Conservation (phyloP, 352 stramenopile species). For the Globisporangium uncinulatum region DNA sequence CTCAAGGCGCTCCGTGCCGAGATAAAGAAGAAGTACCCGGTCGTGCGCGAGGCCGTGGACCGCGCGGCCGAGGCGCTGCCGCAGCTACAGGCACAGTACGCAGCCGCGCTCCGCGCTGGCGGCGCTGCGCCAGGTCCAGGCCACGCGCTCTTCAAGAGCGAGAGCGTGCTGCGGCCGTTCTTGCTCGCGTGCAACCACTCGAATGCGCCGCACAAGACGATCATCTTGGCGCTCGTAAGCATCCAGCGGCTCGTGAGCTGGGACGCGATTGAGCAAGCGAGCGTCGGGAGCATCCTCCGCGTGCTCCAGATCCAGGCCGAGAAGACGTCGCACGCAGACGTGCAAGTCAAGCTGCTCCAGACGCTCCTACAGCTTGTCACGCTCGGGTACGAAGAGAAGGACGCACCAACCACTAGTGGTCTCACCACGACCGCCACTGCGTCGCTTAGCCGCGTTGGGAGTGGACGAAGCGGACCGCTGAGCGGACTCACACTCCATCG, state of each 20-base stretch:
- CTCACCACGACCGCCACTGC: not conserved
- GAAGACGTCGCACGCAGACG: constrained; percentile 76
- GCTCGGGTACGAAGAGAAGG: constrained; percentile 64
- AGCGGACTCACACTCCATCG: constrained; percentile 16
- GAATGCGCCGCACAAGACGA: constrained; percentile 91
- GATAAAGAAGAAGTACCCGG: constrained; percentile 88
- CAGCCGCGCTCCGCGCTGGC: constrained; percentile 68
- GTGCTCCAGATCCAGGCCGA: constrained; percentile 95
- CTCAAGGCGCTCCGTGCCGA: constrained; percentile 80
- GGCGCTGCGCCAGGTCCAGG: constrained; percentile 76
- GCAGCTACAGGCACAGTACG: constrained; percentile 94
- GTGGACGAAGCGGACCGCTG: constrained; percentile 5
- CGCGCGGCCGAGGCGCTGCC: constrained; percentile 92
- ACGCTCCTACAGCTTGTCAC: constrained; percentile 85
- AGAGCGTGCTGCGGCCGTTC: constrained; percentile 95
- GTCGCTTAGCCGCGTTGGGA: not conserved
- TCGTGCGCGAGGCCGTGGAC: constrained; percentile 96
- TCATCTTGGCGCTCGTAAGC: constrained; percentile 91
- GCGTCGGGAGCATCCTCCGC: constrained; percentile 93
- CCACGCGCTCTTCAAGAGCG: constrained; percentile 90
- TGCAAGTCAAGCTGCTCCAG: constrained; percentile 87
- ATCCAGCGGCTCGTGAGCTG: constrained; percentile 94
- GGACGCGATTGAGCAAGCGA: constrained; percentile 93
- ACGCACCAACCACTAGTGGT: not conserved
- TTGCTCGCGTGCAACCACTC: constrained; percentile 96